Percentiles rank a stretch among this genome's conserved stretches.
Evolutionary conservation across 495 filamentous ascomycete genomes (phyloP).

Genomic region (Trichoderma reesei): DNA sequence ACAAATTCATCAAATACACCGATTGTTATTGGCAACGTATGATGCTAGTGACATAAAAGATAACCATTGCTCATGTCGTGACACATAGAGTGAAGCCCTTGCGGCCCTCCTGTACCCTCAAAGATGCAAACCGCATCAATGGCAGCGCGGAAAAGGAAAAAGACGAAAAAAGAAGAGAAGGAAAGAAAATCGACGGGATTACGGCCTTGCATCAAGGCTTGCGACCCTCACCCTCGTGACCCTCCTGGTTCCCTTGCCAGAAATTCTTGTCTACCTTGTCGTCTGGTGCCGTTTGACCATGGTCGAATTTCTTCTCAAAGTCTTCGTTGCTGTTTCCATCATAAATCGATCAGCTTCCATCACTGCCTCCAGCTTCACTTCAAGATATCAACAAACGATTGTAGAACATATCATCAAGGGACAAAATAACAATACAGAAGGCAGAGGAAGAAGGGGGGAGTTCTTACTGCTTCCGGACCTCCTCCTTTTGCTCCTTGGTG

Average conservation of each 20-base stretch:
- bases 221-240: background rate
- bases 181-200: background rate
- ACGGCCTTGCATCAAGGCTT: background rate
- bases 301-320: constrained; percentile 40
- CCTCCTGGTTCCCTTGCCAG: constrained; percentile 24
- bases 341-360: background rate
- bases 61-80: background rate
- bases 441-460: background rate
- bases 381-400: too few relatives aligned
- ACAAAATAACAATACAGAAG: too few relatives aligned
- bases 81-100: background rate
- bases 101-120: background rate
- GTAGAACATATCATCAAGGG: too few relatives aligned
- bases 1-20: background rate
- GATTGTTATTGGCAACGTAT: too few relatives aligned
- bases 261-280: constrained; percentile 43
- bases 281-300: constrained; percentile 23
- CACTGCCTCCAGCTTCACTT: background rate
- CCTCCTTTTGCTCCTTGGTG: constrained; percentile 35
- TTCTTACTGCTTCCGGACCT: constrained; percentile 23
- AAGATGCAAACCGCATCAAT: background rate
- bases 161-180: background rate
- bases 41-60: background rate
- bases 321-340: constrained; percentile 37
- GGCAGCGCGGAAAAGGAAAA: background rate